Evolutionary conservation across 2,329 filamentous ascomycete species (phyloP).

Genomic region (Diaporthe longicolla): DNA sequence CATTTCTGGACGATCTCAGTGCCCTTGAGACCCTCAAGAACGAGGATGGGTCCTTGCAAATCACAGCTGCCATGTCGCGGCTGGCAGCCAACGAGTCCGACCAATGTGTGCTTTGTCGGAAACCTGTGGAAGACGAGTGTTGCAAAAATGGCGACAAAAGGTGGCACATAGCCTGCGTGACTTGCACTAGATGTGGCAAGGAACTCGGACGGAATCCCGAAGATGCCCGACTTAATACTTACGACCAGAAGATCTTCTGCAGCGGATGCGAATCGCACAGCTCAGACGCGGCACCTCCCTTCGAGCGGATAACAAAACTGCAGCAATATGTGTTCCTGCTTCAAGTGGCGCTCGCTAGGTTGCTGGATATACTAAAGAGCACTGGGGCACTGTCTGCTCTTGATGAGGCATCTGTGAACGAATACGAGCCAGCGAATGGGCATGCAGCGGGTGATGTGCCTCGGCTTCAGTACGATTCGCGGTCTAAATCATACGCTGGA

Average conservation of each 20-base stretch:
- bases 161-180: slow-evolving; percentile 88
- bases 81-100: slow-evolving; percentile 85
- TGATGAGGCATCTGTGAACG: slow-evolving; percentile 78
- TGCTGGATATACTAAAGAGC: slow-evolving; percentile 87
- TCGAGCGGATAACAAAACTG: slow-evolving; percentile 85
- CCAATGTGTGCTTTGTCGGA: slow-evolving; percentile 84
- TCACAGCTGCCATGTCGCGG: slow-evolving; percentile 74
- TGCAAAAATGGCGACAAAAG: slow-evolving; percentile 80
- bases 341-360: slow-evolving; percentile 88
- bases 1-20: slow-evolving; percentile 86
- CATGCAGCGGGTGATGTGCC: slow-evolving; percentile 64
- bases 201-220: slow-evolving; percentile 78
- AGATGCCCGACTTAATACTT: slow-evolving; percentile 80
- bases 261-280: slow-evolving; percentile 72
- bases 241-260: slow-evolving; percentile 80
- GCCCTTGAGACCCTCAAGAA: slow-evolving; percentile 84
- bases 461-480: slow-evolving; percentile 73
- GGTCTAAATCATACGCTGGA: slow-evolving; percentile 81
- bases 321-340: slow-evolving; percentile 96
- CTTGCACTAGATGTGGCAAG: slow-evolving; percentile 74
- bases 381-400: slow-evolving; percentile 85
- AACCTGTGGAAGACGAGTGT: slow-evolving; percentile 96
- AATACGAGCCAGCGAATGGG: slow-evolving; percentile 77
- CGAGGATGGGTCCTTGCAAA: slow-evolving; percentile 73
- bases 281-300: slow-evolving; percentile 66